These are phyloP conservation scores for Carpinus viminea DNA, from an alignment of 306 rosid genomes.

Conservation along the genomic window DNA sequence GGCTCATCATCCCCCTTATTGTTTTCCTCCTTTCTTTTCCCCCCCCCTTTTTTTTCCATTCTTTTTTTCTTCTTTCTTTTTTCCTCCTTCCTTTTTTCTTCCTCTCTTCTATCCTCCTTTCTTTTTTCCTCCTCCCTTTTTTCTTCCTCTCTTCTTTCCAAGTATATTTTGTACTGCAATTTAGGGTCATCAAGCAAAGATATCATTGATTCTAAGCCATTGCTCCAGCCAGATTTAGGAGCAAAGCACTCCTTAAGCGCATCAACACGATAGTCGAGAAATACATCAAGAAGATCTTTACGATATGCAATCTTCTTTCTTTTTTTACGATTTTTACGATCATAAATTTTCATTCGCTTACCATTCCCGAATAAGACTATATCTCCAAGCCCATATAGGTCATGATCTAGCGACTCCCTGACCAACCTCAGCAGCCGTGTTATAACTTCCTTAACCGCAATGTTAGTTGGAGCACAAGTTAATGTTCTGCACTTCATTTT, in stretches of 20 bases:
- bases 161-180: constrained; percentile 11
- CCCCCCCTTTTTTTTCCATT: too few species aligned
- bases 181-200: constrained; percentile 32
- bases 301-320: too few species aligned
- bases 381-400: constrained; percentile 35
- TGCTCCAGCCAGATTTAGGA: constrained; percentile 22
- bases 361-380: constrained; percentile 36
- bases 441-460: constrained; percentile 26
- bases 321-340: too few species aligned
- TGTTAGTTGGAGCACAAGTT: constrained; percentile 34
- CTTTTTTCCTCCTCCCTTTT: too few species aligned
- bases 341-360: constrained; percentile 25
- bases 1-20: neutral
- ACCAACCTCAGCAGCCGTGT: constrained; percentile 11
- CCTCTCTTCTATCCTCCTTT: too few species aligned
- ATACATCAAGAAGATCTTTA: constrained; percentile 26
- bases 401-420: neutral
- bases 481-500: constrained; percentile 26
- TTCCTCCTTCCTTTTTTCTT: too few species aligned
- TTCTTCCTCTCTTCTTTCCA: neutral
- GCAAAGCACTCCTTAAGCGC: constrained; percentile 5
- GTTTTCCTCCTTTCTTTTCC: neutral
- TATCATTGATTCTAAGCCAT: constrained; percentile 17
- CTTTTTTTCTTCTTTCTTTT: too few species aligned
- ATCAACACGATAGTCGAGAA: constrained; percentile 25